A percentile compares a stretch with the other conserved stretches of the same genome.
These are phyloP conservation scores for Saccharomyces cerevisiae DNA, from an alignment of 805 yeast species.

Conservation along the genomic window DNA sequence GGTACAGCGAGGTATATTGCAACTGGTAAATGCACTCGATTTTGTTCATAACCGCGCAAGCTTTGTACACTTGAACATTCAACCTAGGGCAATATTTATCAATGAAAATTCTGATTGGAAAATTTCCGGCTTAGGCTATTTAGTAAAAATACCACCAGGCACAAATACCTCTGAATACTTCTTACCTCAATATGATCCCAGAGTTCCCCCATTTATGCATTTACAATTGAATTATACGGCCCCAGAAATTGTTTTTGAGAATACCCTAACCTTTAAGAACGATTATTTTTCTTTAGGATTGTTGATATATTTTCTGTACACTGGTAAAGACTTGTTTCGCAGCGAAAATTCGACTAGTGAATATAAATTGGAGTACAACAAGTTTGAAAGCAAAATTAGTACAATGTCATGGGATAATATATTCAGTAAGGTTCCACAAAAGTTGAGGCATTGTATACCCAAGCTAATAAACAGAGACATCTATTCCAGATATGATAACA, in stretches of 20 bases:
- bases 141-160: slow-evolving; percentile 41
- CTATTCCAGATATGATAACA: slow-evolving; percentile 47
- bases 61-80: slow-evolving; percentile 66
- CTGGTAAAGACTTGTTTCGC: slow-evolving; percentile 40
- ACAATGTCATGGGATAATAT: slow-evolving; percentile 32
- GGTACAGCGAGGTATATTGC: slow-evolving; percentile 75
- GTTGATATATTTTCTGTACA: slow-evolving; percentile 62
- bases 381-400: slow-evolving; percentile 41
- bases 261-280: slow-evolving; percentile 52
- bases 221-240: slow-evolving; percentile 68
- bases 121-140: slow-evolving; percentile 61
- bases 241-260: slow-evolving; percentile 72
- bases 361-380: slow-evolving; percentile 48
- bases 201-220: slow-evolving; percentile 66
- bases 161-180: slow-evolving; percentile 48
- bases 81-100: slow-evolving; percentile 68
- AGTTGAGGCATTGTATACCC: slow-evolving; percentile 40
- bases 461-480: slow-evolving; percentile 45
- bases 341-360: slow-evolving; percentile 50
- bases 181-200: slow-evolving; percentile 63
- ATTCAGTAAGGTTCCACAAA: slow-evolving; percentile 52
- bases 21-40: slow-evolving; percentile 66
- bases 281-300: slow-evolving; percentile 84
- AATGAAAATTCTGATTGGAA: slow-evolving; percentile 93
- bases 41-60: slow-evolving; percentile 75